Conservation (phyloP, 495 filamentous ascomycete genomes). For the Astrothelium macrocarpum region DNA sequence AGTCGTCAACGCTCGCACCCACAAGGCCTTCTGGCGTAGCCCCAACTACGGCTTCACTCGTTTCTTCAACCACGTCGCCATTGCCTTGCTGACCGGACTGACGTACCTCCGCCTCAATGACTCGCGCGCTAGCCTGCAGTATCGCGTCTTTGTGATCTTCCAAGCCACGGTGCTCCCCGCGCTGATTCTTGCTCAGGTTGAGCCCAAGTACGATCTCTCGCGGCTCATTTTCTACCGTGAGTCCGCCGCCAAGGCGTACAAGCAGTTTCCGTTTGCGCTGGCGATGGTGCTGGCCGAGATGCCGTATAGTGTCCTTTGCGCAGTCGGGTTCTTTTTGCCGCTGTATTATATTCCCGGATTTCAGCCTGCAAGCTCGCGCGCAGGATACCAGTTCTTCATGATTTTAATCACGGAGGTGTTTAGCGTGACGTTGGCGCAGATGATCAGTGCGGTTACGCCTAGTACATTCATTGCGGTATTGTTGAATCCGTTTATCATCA, state of each 20-base stretch:
- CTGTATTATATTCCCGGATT: constrained; percentile 55
- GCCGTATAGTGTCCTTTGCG: constrained; percentile 66
- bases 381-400: constrained; percentile 78
- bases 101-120: constrained; percentile 61
- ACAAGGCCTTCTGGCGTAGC: constrained; percentile 61
- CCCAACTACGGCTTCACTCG: constrained; percentile 71
- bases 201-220: constrained; percentile 67
- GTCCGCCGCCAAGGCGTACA: constrained; percentile 68
- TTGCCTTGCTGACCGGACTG: constrained; percentile 64
- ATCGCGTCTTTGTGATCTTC: constrained; percentile 77
- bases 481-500: constrained; percentile 67
- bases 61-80: constrained; percentile 64
- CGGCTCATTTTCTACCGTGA: constrained; percentile 72
- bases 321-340: constrained; percentile 62
- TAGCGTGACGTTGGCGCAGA: constrained; percentile 62
- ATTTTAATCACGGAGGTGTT: constrained; percentile 68
- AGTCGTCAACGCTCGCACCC: constrained; percentile 52
- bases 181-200: constrained; percentile 65
- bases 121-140: constrained; percentile 58
- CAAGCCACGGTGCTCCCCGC: constrained; percentile 68
- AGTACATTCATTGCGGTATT: constrained; percentile 60
- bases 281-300: constrained; percentile 66
- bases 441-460: constrained; percentile 58
- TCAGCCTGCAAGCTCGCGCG: constrained; percentile 39
- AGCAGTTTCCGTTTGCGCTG: constrained; percentile 57